These are phyloP conservation scores for Tolypocladium ovalisporum DNA, from an alignment of 2,329 filamentous ascomycete genomes.

Conservation along the genomic window DNA sequence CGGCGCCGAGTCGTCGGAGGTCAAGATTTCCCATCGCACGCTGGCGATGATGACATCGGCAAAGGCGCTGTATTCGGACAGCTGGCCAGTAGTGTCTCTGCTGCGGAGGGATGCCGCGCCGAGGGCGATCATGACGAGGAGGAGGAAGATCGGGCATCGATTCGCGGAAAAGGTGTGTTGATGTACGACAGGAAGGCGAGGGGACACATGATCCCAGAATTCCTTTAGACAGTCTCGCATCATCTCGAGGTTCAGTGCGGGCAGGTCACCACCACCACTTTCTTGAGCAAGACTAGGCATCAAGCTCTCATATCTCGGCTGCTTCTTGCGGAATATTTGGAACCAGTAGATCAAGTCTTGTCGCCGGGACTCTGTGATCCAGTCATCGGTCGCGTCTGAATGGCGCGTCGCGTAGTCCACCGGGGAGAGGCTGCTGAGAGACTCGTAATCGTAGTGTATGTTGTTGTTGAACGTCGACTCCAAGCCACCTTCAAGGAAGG, in stretches of 20 bases:
- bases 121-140: constrained; percentile 75
- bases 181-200: constrained; percentile 78
- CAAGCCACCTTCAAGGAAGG: constrained; percentile 37
- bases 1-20: constrained; percentile 69
- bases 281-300: constrained; percentile 25
- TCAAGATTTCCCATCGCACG: constrained; percentile 74
- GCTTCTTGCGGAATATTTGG: constrained; percentile 30
- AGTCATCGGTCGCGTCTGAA: constrained; percentile 28
- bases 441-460: constrained; percentile 40
- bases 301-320: constrained; percentile 25
- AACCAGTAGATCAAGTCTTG: constrained; percentile 34
- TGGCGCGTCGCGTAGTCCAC: constrained; percentile 30
- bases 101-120: constrained; percentile 71
- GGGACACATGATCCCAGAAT: constrained; percentile 80
- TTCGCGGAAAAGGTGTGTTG: constrained; percentile 77
- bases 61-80: constrained; percentile 33
- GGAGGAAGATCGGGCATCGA: constrained; percentile 63
- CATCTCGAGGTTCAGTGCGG: constrained; percentile 60
- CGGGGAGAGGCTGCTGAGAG: constrained; percentile 34
- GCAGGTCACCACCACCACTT: constrained; percentile 30
- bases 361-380: constrained; percentile 32
- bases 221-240: constrained; percentile 77
- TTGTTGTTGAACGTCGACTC: constrained; percentile 41
- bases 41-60: constrained; percentile 55
- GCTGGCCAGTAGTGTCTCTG: constrained; percentile 41